Evolutionary conservation across 78 protist species (phyloP).

Genomic region (Speleostelium caveatum): DNA sequence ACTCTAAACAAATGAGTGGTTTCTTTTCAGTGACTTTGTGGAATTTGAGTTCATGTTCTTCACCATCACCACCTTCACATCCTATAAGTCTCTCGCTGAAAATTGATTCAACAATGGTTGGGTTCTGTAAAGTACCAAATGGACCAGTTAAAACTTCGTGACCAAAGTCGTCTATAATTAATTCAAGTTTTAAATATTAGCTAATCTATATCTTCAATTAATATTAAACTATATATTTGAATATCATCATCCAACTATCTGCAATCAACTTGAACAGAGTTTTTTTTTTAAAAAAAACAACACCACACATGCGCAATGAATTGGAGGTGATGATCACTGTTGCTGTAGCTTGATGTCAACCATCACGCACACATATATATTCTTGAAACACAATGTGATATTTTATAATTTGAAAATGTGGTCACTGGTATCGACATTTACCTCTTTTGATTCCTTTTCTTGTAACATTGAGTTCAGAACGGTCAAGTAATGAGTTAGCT

Average conservation of each 20-base stretch:
- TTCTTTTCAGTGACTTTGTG: conserved; percentile 50
- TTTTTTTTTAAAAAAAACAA: no score
- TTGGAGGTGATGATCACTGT: no score
- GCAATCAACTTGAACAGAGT: no score
- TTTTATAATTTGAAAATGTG: no score
- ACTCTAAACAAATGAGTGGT: conserved; percentile 70
- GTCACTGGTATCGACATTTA: background rate
- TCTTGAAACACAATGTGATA: no score
- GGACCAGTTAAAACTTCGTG: conserved; percentile 73
- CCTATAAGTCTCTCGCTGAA: conserved; percentile 54
- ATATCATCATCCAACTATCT: no score
- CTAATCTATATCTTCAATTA: no score
- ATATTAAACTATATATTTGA: no score
- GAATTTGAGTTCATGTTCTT: conserved; percentile 66
- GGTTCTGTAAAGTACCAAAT: conserved; percentile 64
- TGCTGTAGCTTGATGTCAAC: no score
- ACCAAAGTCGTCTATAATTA: conserved; percentile 56
- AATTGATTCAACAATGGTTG: conserved; percentile 71
- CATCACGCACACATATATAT: no score
- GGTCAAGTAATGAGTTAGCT: conserved; percentile 27
- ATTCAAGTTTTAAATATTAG: background rate
- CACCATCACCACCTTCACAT: conserved; percentile 81
- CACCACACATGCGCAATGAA: no score
- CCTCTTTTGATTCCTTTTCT: conserved; percentile 66
- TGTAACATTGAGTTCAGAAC: conserved; percentile 36